These are phyloP conservation scores for Leishmania lainsoni DNA, from an alignment of 208 protist genomes.

Conservation along the genomic window DNA sequence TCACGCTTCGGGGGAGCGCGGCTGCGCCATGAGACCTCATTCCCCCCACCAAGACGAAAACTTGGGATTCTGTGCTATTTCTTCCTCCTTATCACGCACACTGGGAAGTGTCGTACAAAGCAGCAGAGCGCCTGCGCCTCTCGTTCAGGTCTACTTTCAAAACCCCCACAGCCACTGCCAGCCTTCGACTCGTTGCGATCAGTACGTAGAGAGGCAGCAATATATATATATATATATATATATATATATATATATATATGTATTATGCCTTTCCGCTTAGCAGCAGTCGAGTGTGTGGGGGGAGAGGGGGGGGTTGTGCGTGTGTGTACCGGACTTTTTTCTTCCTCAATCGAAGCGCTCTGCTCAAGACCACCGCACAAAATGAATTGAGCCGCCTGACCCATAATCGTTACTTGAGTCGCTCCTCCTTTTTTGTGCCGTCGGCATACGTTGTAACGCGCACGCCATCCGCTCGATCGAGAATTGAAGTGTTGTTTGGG, in stretches of 20 bases:
- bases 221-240: not conserved
- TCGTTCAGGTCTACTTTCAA: not conserved
- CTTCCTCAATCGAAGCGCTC: not conserved
- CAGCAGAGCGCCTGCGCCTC: not conserved
- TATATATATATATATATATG: not conserved
- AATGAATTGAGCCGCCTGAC: not conserved
- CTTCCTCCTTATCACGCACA: not conserved
- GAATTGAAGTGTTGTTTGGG: slow-evolving; percentile 67
- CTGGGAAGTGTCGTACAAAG: not conserved
- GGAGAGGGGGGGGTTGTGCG: not conserved
- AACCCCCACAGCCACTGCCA: not conserved
- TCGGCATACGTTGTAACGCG: slow-evolving; percentile 76
- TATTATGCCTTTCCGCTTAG: not conserved
- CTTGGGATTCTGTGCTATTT: not conserved
- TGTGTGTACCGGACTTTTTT: not conserved
- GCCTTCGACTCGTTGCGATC: not conserved
- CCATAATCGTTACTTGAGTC: slow-evolving; percentile 23
- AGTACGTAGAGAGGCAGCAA: slow-evolving; percentile 3
- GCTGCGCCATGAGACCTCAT: not conserved
- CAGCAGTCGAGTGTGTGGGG: not conserved
- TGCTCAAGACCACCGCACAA: not conserved
- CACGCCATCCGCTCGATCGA: slow-evolving; percentile 79
- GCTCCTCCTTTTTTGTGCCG: slow-evolving; percentile 66
- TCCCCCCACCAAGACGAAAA: not conserved
- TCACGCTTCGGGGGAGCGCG: not conserved